Base-by-base conservation (phyloP, 2,329 filamentous ascomycete species). In the Ophiosphaerella korrae region DNA sequence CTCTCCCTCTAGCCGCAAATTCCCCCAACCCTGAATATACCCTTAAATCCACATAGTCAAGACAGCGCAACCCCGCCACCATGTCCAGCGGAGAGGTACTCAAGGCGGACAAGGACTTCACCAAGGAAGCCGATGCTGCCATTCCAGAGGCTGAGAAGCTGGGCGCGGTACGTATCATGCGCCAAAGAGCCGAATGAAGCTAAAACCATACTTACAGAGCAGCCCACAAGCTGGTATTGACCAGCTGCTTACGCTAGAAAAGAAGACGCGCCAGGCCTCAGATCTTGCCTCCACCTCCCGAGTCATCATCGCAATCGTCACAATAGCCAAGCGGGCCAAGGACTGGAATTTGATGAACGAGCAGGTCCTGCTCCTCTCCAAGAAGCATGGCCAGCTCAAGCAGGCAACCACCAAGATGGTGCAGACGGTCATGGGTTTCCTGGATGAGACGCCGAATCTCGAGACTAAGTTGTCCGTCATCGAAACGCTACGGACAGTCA, bases 321-420 rank as follows among this genome's bases (percentile, higher is more conserved):
- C 90, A 72, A 86, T 97, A 80, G 93, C 91, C 80, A 97, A 97
- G 78, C 83, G 96, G 75, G 87, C 89, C 16, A 88, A 88, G 63
- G 92, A 99, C 75, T 99, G 94, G 94, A 87, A 86, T 74, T 80
- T 97, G 69, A 84, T 99, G 78, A 97, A 96, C 74, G 94, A 99
- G 78, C 94, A 99, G 79, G 90, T 96, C 57, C 83, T 96, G 67
- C 83, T 97, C 59, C 83, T 99, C 50, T 97, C 94, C 61, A 99
- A 99, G 87, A 99, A 99, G 82, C 94, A 99, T 89, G 90, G 92
- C 67, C 94, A 99, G 81, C 92, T 99, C 72, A 99, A 99, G 78
- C 94, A 97, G 78, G 94, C 94, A 70, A 94, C 92, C 69, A 97
- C 94, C 67, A 94, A 93, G 81, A 99, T 99, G 94, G 92, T 99